Conservation (phyloP, 805 yeast genomes). For the Nakazawaea laoshanensis region DNA sequence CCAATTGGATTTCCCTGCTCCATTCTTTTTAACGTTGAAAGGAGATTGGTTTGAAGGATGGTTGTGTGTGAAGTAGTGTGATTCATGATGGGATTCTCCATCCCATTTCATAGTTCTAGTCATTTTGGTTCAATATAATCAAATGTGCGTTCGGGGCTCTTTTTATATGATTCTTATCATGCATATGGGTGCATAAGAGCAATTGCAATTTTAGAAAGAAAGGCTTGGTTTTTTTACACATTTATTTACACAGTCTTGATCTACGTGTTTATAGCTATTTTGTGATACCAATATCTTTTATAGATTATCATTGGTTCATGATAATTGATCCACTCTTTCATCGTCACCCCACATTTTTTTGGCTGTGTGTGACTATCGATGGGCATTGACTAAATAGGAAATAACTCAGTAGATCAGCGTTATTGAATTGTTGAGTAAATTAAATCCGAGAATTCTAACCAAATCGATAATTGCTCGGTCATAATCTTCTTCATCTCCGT, state of each 20-base stretch:
- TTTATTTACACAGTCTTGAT: too few relatives aligned
- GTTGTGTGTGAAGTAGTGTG: slow-evolving; percentile 73
- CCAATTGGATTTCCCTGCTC: slow-evolving; percentile 87
- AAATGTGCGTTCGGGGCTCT: background rate
- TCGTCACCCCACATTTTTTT: too few relatives aligned
- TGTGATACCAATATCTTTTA: too few relatives aligned
- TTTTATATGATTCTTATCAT: background rate
- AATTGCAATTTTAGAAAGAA: too few relatives aligned
- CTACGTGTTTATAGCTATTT: too few relatives aligned
- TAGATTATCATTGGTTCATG: too few relatives aligned
- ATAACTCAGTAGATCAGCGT: slow-evolving; percentile 13
- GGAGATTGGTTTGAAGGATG: slow-evolving; percentile 68
- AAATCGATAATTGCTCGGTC: slow-evolving; percentile 27
- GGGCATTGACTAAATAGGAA: background rate
- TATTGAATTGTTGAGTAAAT: slow-evolving; percentile 21
- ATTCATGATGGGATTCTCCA: slow-evolving; percentile 45
- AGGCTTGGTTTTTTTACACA: too few relatives aligned
- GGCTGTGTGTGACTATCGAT: too few relatives aligned
- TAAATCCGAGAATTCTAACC: slow-evolving; percentile 35
- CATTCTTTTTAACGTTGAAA: slow-evolving; percentile 69
- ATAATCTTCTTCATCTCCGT: slow-evolving; percentile 11
- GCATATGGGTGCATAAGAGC: too few relatives aligned
- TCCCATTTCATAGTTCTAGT: slow-evolving; percentile 78
- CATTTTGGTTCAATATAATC: slow-evolving; percentile 28
- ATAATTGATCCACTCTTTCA: too few relatives aligned